These are phyloP conservation scores for Sphagnum contortum DNA, from an alignment of 225 moss, liverwort and hornwort species.

Conservation along the genomic window DNA sequence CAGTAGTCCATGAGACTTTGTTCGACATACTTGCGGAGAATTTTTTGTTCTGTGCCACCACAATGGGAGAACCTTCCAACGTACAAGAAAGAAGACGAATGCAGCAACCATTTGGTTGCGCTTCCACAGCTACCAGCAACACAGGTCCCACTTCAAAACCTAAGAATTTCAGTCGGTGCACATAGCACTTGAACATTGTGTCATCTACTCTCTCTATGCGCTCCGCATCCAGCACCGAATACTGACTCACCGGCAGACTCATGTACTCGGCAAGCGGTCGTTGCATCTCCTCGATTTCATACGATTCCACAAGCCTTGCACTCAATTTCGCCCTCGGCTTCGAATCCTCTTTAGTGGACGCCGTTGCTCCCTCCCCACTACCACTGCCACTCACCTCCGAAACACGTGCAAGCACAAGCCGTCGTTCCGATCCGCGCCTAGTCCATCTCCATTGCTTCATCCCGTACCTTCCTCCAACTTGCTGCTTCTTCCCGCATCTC, in stretches of 20 bases:
- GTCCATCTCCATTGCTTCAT: no score
- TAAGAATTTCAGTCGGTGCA: conserved; percentile 79
- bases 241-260: conserved; percentile 91
- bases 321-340: conserved; percentile 34
- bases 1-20: conserved; percentile 49
- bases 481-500: no score
- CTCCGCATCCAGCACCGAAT: conserved; percentile 94
- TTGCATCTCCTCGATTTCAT: conserved; percentile 41
- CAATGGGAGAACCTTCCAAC: conserved; percentile 91
- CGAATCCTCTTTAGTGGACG: conserved; percentile 11
- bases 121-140: conserved; percentile 82
- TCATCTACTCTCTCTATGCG: conserved; percentile 94
- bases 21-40: conserved; percentile 94
- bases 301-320: conserved; percentile 30
- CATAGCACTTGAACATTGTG: conserved; percentile 79
- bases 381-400: conserved; percentile 29
- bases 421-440: conserved; percentile 7
- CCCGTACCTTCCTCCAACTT: no score
- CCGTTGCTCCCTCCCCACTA: neutral
- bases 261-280: conserved; percentile 73
- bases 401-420: conserved; percentile 24
- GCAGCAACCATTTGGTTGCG: conserved; percentile 77
- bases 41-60: conserved; percentile 89
- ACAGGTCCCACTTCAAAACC: conserved; percentile 83
- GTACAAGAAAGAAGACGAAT: conserved; percentile 90